A percentile compares a stretch with the other conserved stretches of the same genome.
Conservation (phyloP, 352 stramenopile genomes). For the Phytophthora pistaciae region DNA sequence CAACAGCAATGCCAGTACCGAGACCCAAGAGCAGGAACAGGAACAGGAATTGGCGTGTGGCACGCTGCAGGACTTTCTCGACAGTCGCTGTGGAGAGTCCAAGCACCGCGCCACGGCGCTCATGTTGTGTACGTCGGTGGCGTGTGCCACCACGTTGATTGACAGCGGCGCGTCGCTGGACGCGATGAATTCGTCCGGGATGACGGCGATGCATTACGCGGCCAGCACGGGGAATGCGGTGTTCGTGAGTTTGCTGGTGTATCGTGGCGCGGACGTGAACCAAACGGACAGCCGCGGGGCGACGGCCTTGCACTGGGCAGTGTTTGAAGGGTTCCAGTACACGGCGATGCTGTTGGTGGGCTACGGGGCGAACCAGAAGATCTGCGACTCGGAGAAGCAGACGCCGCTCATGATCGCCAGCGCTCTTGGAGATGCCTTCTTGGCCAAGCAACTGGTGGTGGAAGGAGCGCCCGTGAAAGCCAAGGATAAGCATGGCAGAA, state of each 20-base stretch:
- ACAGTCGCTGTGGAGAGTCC: slow-evolving; percentile 66
- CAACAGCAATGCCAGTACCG: slow-evolving; percentile 35
- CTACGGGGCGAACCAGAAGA: slow-evolving; percentile 85
- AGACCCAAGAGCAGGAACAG: slow-evolving; percentile 31
- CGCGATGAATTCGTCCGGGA: slow-evolving; percentile 76
- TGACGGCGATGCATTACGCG: slow-evolving; percentile 86
- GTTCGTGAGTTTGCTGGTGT: slow-evolving; percentile 75
- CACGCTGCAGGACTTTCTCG: slow-evolving; percentile 56
- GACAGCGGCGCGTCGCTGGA: slow-evolving; percentile 60
- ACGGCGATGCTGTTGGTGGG: slow-evolving; percentile 83
- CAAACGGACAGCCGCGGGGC: slow-evolving; percentile 71
- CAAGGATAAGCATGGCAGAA: slow-evolving; percentile 77
- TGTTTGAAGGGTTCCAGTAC: slow-evolving; percentile 90
- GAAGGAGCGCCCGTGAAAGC: slow-evolving; percentile 74
- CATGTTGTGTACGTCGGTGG: slow-evolving; percentile 82
- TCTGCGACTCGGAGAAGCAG: slow-evolving; percentile 80
- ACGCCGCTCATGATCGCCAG: slow-evolving; percentile 86
- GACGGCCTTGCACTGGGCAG: slow-evolving; percentile 82
- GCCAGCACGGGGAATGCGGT: slow-evolving; percentile 81
- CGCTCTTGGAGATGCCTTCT: slow-evolving; percentile 79
- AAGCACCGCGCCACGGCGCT: slow-evolving; percentile 78
- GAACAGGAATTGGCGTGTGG: slow-evolving; percentile 18
- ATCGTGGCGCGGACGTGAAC: slow-evolving; percentile 73
- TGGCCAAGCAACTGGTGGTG: slow-evolving; percentile 86
- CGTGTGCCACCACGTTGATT: slow-evolving; percentile 62